Percentiles rank a stretch among this genome's conserved stretches.
These are phyloP conservation scores for Solanum piurae DNA, from an alignment of 257 asterid species.

Conservation along the genomic window DNA sequence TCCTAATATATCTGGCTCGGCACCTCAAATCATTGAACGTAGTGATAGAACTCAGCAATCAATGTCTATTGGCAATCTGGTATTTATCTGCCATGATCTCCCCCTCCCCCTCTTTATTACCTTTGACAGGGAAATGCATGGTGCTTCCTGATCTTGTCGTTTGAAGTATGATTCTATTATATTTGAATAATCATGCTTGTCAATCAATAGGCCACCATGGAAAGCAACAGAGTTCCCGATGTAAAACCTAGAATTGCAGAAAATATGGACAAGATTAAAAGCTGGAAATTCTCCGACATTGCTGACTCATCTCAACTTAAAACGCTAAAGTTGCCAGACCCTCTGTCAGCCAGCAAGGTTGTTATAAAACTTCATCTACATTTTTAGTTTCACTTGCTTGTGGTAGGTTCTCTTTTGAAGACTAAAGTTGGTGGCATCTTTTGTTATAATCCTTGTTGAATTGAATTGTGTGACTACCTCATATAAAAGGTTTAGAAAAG, in stretches of 20 bases:
- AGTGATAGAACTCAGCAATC: slow-evolving; percentile 68
- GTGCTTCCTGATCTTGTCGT: neutral
- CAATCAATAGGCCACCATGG: slow-evolving; percentile 58
- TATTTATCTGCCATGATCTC: slow-evolving; percentile 4
- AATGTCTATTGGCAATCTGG: slow-evolving; percentile 82
- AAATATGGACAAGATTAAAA: slow-evolving; percentile 46
- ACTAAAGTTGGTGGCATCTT: neutral
- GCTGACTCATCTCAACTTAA: slow-evolving; percentile 73
- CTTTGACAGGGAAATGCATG: neutral
- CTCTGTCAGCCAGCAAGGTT: slow-evolving; percentile 80
- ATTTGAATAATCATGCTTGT: neutral
- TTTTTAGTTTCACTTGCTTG: neutral
- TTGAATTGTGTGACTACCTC: neutral
- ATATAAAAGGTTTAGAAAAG: neutral
- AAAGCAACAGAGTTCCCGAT: slow-evolving; percentile 67
- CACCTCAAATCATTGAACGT: slow-evolving; percentile 63
- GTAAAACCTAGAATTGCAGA: slow-evolving; percentile 85
- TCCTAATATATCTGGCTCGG: slow-evolving; percentile 46
- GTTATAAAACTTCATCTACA: neutral
- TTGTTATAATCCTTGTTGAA: neutral
- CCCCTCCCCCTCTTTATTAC: neutral
- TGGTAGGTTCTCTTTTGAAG: neutral
- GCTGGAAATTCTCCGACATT: slow-evolving; percentile 86
- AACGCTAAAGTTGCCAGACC: slow-evolving; percentile 79
- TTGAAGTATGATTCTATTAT: neutral